Conservation (phyloP, 345 rosid genomes). For the Eucalyptus cladocalyx region DNA sequence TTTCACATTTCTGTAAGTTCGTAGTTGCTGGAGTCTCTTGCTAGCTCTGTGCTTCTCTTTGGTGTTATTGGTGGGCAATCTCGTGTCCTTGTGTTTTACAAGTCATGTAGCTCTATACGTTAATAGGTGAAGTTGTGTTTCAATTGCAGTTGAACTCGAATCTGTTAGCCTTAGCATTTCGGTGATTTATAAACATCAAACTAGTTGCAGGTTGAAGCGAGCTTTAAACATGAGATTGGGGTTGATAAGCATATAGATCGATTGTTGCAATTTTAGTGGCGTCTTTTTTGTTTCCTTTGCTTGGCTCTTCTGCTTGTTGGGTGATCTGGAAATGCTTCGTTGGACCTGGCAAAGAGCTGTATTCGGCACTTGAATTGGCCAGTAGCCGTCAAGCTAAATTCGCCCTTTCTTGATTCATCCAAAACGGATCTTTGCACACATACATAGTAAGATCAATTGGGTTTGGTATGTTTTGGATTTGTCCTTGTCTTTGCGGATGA, state of each 20-base stretch:
- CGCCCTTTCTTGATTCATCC: neutral
- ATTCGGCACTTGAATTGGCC: neutral
- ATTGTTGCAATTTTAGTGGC: neutral
- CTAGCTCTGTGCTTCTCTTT: neutral
- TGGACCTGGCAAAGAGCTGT: neutral
- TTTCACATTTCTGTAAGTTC: neutral
- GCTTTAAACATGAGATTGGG: neutral
- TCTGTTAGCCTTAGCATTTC: neutral
- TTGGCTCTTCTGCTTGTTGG: neutral
- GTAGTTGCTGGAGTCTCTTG: neutral
- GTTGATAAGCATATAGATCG: neutral
- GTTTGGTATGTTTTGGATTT: neutral
- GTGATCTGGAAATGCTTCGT: neutral
- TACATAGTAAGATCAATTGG: neutral
- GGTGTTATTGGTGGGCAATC: neutral
- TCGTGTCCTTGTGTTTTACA: neutral
- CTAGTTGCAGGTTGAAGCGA: neutral
- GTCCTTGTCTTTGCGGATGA: neutral
- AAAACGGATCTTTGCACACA: neutral
- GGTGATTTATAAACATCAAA: neutral
- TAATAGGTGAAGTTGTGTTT: neutral
- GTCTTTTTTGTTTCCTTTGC: neutral
- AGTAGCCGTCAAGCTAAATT: neutral
- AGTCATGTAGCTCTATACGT: neutral
- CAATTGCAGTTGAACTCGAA: neutral